Evolutionary conservation across 768 basidiomycete genomes (phyloP).

Genomic region (Dacryopinax primogenitus): DNA sequence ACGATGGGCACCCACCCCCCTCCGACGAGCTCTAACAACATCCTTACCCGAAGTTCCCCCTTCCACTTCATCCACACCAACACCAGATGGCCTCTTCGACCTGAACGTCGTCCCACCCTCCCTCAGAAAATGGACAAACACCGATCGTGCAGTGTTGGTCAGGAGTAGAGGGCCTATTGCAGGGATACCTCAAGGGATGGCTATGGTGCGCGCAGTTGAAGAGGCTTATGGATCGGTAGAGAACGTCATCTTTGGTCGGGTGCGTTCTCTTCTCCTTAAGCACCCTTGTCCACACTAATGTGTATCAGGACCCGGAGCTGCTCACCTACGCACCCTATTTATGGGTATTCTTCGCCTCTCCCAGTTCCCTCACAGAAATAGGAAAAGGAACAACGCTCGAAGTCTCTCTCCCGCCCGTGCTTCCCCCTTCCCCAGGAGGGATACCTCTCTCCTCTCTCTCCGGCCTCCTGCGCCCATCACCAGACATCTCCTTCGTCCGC

Average conservation of each 20-base stretch:
- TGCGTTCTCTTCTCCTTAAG: not conserved
- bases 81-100: not conserved
- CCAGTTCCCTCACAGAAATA: not conserved
- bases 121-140: not conserved
- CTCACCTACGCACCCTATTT: not conserved
- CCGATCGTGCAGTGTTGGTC: not conserved
- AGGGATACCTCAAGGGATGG: not conserved
- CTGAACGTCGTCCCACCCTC: not conserved
- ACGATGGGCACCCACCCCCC: no score
- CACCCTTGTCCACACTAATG: not conserved
- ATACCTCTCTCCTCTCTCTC: not conserved
- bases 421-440: not conserved
- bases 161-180: not conserved
- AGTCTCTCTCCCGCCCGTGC: not conserved
- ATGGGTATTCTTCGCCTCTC: not conserved
- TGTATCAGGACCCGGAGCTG: not conserved
- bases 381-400: not conserved
- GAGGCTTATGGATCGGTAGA: not conserved
- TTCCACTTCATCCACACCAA: no score
- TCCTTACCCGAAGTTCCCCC: no score
- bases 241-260: not conserved
- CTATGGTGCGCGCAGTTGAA: not conserved
- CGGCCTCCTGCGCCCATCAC: not conserved
- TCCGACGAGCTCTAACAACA: no score
- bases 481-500: not conserved